Evolutionary conservation across 176 grass and related monocot genomes (phyloP).

Genomic region (Triticum aestivum): DNA sequence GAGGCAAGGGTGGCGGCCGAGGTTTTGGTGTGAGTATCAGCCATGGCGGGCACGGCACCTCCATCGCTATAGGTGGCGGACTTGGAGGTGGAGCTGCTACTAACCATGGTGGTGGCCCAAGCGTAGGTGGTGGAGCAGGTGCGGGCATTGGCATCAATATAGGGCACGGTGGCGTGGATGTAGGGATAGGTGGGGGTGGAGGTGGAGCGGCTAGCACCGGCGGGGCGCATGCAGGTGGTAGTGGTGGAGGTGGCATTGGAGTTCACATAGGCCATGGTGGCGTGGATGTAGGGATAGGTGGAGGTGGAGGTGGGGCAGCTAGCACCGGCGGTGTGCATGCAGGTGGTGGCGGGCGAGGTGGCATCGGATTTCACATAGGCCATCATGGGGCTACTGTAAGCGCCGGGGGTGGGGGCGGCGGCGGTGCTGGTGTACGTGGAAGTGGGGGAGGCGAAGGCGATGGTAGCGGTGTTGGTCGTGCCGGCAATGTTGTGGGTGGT

Average conservation of each 20-base stretch:
- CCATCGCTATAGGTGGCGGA: conserved; percentile 35
- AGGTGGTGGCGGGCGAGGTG: conserved; percentile 17
- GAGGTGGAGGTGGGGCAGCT: conserved; percentile 36
- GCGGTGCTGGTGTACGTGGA: background rate
- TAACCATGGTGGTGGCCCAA: conserved; percentile 25
- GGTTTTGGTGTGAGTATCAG: conserved; percentile 52
- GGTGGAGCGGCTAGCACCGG: conserved; percentile 35
- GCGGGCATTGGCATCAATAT: conserved; percentile 39
- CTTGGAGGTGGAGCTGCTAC: conserved; percentile 44
- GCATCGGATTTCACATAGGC: conserved; percentile 38
- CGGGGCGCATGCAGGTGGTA: conserved; percentile 14
- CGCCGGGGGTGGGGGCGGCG: background rate
- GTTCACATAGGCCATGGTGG: conserved; percentile 34
- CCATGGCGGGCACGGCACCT: conserved; percentile 30
- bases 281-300: conserved; percentile 40
- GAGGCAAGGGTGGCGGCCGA: background rate
- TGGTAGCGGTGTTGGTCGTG: conserved; percentile 25
- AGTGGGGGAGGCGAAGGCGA: background rate
- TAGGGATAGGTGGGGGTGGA: conserved; percentile 45
- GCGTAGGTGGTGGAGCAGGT: conserved; percentile 36
- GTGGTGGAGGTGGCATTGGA: conserved; percentile 31
- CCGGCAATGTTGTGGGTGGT: conserved; percentile 3
- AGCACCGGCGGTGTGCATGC: conserved; percentile 25
- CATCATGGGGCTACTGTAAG: conserved; percentile 24
- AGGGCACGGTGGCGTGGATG: conserved; percentile 24